Conservation (phyloP, 1,284 basidiomycete genomes). For the Pseudomicrostroma phylloplanum region DNA sequence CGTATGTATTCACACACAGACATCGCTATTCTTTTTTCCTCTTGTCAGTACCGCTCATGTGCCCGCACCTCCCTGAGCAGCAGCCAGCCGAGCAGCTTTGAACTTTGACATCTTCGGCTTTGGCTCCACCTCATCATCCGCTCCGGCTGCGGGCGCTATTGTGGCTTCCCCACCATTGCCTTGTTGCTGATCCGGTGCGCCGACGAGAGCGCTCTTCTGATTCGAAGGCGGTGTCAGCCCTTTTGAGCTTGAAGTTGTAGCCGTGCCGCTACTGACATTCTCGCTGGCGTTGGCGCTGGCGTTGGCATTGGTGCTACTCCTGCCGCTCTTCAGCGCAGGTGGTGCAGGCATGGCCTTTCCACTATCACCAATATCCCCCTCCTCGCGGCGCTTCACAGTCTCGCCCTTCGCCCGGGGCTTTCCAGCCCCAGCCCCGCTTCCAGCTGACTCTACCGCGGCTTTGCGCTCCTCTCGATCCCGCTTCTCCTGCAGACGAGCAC, state of each 20-base stretch:
- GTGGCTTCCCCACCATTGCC: not conserved
- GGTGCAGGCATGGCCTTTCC: not conserved
- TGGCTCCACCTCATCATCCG: not conserved
- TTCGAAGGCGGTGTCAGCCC: not conserved
- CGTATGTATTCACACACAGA: no score
- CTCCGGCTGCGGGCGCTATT: not conserved
- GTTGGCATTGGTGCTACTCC: not conserved
- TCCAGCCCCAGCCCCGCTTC: not conserved
- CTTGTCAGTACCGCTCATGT: no score
- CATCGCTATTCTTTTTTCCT: no score
- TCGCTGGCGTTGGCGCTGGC: not conserved
- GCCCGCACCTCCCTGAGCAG: not conserved
- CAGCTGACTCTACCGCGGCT: not conserved
- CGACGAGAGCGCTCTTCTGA: not conserved
- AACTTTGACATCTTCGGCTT: conserved; percentile 5
- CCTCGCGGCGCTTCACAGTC: not conserved
- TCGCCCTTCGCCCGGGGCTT: not conserved
- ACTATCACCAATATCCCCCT: not conserved
- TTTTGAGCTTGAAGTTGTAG: not conserved
- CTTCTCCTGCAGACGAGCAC: conserved; percentile 9
- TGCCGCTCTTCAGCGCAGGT: not conserved
- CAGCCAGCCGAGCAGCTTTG: not conserved
- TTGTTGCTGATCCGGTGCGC: not conserved
- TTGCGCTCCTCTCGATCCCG: not conserved
- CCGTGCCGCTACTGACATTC: not conserved